Conservation (phyloP, 2,329 filamentous ascomycete species). For the Juglanconis juglandina region DNA sequence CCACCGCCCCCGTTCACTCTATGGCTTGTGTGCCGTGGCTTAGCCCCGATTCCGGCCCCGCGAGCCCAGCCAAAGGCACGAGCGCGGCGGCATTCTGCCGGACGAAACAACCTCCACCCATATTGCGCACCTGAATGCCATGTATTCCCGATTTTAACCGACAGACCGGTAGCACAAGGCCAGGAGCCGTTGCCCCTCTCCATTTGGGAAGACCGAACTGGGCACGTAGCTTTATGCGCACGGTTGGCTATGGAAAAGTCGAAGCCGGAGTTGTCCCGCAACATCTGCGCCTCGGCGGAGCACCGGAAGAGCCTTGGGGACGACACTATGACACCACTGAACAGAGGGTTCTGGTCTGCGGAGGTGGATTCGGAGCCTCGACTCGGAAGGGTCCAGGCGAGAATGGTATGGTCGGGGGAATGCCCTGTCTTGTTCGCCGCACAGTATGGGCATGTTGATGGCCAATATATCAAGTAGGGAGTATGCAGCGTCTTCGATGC, state of each 20-base stretch:
- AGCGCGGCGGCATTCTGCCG: constrained; percentile 4
- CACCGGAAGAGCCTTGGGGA: not conserved
- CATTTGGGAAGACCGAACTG: not conserved
- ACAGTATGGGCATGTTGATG: constrained; percentile 14
- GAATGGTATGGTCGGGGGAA: constrained; percentile 8
- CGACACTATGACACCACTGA: constrained; percentile 8
- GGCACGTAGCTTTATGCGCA: constrained; percentile 6
- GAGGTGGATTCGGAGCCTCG: not conserved
- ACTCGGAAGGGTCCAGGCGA: not conserved
- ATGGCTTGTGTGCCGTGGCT: constrained; percentile 4
- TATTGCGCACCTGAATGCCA: constrained; percentile 1
- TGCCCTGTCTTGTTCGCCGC: constrained; percentile 15
- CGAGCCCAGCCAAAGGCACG: constrained; percentile 3
- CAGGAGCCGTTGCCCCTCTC: not conserved
- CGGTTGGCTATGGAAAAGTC: constrained; percentile 12
- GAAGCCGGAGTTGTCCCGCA: not conserved
- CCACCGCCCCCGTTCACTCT: not conserved
- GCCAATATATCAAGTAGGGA: constrained; percentile 10
- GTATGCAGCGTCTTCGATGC: constrained; percentile 13
- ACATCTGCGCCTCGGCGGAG: not conserved
- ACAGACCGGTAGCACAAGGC: constrained; percentile 7
- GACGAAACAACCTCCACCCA: not conserved
- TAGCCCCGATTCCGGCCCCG: not conserved
- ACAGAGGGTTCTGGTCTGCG: not conserved
- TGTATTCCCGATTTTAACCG: not conserved